A percentile compares a stretch with the other conserved stretches of the same genome.
These are phyloP conservation scores for Fraxinus sp. DNA, from an alignment of 305 asterid genomes.

Conservation along the genomic window DNA sequence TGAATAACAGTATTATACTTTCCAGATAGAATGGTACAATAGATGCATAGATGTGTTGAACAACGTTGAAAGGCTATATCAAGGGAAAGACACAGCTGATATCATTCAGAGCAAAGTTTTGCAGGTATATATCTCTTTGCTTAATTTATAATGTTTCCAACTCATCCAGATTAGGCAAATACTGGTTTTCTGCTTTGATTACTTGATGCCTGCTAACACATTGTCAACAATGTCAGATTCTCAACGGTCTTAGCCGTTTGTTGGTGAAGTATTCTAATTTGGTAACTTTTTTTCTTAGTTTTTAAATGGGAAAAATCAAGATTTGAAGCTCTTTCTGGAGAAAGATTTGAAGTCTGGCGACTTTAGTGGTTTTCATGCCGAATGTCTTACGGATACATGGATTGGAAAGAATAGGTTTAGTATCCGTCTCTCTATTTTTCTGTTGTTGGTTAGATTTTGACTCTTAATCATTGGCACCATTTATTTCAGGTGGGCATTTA, in stretches of 20 bases:
- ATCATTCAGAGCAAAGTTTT: conserved; percentile 83
- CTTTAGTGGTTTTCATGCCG: conserved; percentile 76
- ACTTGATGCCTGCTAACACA: conserved; percentile 16
- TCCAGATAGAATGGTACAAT: conserved; percentile 83
- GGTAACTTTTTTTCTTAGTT: conserved; percentile 44
- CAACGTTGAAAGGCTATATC: conserved; percentile 66
- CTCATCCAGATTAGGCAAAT: conserved; percentile 4
- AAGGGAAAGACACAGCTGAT: conserved; percentile 67
- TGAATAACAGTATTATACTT: conserved; percentile 13
- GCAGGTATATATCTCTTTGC: conserved; percentile 62
- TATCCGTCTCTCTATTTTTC: conserved; percentile 10
- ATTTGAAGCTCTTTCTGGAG: conserved; percentile 60
- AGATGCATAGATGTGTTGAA: conserved; percentile 65
- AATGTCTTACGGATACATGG: conserved; percentile 92
- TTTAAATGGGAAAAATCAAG: conserved; percentile 69
- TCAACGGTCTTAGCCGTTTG: conserved; percentile 13
- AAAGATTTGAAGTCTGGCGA: conserved; percentile 80
- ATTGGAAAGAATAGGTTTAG: conserved; percentile 79
- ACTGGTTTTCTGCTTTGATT: conserved; percentile 9
- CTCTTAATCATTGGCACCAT: conserved; percentile 30
- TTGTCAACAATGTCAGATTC: conserved; percentile 16
- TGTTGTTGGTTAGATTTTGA: conserved; percentile 8
- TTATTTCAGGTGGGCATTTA: conserved; percentile 87
- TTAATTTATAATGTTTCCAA: conserved; percentile 6
- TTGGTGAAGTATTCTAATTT: conserved; percentile 20